Percentiles rank a stretch among this genome's conserved stretches.
Evolutionary conservation across 805 yeast species (phyloP).

Genomic region (Candida awuae): DNA sequence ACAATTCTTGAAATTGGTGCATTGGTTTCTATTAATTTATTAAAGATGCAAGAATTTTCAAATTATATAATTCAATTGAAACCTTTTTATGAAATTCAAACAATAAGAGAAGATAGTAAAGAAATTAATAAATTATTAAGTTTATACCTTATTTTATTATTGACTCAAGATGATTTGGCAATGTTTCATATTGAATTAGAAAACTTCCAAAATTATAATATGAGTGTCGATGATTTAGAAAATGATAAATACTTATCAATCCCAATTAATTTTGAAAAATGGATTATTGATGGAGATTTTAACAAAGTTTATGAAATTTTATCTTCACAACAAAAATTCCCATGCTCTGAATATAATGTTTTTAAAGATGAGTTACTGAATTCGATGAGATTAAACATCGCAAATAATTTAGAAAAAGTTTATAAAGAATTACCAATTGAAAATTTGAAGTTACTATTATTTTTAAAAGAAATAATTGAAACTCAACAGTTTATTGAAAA

Average conservation of each 20-base stretch:
- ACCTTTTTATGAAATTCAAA: conserved; percentile 54
- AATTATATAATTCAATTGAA: conserved; percentile 66
- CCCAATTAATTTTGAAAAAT: conserved; percentile 83
- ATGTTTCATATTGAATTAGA: conserved; percentile 89
- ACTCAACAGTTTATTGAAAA: conserved; percentile 46
- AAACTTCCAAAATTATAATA: conserved; percentile 42
- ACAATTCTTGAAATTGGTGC: conserved; percentile 86
- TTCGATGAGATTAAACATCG: conserved; percentile 81
- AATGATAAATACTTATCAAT: conserved; percentile 65
- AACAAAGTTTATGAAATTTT: conserved; percentile 76
- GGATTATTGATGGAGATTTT: conserved; percentile 95
- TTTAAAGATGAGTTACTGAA: conserved; percentile 68
- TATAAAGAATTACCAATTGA: conserved; percentile 69
- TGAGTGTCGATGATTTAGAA: conserved; percentile 44
- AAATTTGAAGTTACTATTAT: conserved; percentile 75
- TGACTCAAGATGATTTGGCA: conserved; percentile 78
- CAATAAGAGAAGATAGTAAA: conserved; percentile 31
- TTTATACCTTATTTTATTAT: conserved; percentile 63
- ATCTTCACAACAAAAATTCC: conserved; percentile 45
- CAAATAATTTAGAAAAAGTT: conserved; percentile 72
- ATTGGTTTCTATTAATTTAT: conserved; percentile 58
- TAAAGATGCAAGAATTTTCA: conserved; percentile 58
- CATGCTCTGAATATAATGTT: conserved; percentile 66
- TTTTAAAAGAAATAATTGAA: conserved; percentile 47
- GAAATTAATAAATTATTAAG: conserved; percentile 70